phyloP scores from a whole-genome alignment of 805 yeast genomes.

The Starmerella asiatica region DNA sequence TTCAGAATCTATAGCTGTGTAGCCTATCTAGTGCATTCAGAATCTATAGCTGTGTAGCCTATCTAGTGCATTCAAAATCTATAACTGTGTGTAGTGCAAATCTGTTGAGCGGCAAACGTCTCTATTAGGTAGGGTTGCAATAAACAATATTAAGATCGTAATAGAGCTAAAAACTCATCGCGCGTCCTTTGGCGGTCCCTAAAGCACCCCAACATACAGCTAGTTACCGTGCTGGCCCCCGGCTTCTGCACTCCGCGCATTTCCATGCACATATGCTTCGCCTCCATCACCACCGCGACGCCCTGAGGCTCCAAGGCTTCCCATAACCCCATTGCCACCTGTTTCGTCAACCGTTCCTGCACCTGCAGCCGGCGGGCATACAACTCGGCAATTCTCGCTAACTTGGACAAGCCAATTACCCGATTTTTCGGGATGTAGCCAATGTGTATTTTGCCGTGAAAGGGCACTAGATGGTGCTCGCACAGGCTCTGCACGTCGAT shows the following conservation, averaged over 20 bases:
- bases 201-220: conserved; percentile 96
- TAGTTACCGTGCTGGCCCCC: conserved; percentile 83
- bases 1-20: too few relatives aligned
- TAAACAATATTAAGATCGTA: conserved; percentile 27
- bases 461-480: conserved; percentile 97
- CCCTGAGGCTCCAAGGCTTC: conserved; percentile 90
- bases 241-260: conserved; percentile 94
- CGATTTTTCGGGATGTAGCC: conserved; percentile 94
- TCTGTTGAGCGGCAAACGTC: too few relatives aligned
- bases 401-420: conserved; percentile 81
- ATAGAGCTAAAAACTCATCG: conserved; percentile 79
- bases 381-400: conserved; percentile 95
- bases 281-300: conserved; percentile 96
- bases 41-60: too few relatives aligned
- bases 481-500: conserved; percentile 85
- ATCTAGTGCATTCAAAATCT: too few relatives aligned
- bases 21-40: too few relatives aligned
- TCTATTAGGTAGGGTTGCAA: too few relatives aligned
- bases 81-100: too few relatives aligned
- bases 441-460: conserved; percentile 91
- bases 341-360: conserved; percentile 94
- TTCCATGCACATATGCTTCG: conserved; percentile 98
- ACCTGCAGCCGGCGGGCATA: conserved; percentile 90
- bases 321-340: conserved; percentile 88
- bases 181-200: conserved; percentile 88